Conservation (phyloP, 768 basidiomycete species). For the Hericium coralloides region DNA sequence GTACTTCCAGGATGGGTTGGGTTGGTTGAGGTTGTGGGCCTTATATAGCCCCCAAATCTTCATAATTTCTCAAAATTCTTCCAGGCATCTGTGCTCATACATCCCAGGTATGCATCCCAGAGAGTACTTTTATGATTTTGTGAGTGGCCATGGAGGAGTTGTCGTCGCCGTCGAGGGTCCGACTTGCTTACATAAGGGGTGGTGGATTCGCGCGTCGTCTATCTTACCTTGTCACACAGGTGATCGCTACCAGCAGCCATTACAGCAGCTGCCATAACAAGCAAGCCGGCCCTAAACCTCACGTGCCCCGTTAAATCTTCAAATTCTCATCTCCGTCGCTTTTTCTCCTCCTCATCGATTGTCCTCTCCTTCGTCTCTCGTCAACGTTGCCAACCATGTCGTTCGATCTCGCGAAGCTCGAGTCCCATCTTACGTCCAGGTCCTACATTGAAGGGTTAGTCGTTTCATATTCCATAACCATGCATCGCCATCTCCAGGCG, state of each 20-base stretch:
- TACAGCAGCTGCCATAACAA: not conserved
- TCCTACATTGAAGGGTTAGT: conserved; percentile 92
- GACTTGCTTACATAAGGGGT: too few species aligned
- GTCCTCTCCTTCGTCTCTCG: not conserved
- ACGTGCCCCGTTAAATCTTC: not conserved
- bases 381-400: conserved; percentile 38
- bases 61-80: too few species aligned
- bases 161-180: too few species aligned
- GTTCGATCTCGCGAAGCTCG: conserved; percentile 61
- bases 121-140: too few species aligned
- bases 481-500: conserved; percentile 1
- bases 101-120: too few species aligned
- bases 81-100: too few species aligned
- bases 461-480: not conserved
- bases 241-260: not conserved
- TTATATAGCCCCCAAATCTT: too few species aligned
- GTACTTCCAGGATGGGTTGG: too few species aligned
- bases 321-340: not conserved
- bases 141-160: too few species aligned
- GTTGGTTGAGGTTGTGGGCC: too few species aligned
- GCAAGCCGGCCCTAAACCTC: conserved; percentile 1
- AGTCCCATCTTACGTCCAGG: conserved; percentile 77
- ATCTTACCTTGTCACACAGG: too few species aligned
- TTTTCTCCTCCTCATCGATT: not conserved
- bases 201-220: too few species aligned